These are phyloP conservation scores for Tuber melanosporum DNA, from an alignment of 495 filamentous ascomycete species.

Conservation along the genomic window DNA sequence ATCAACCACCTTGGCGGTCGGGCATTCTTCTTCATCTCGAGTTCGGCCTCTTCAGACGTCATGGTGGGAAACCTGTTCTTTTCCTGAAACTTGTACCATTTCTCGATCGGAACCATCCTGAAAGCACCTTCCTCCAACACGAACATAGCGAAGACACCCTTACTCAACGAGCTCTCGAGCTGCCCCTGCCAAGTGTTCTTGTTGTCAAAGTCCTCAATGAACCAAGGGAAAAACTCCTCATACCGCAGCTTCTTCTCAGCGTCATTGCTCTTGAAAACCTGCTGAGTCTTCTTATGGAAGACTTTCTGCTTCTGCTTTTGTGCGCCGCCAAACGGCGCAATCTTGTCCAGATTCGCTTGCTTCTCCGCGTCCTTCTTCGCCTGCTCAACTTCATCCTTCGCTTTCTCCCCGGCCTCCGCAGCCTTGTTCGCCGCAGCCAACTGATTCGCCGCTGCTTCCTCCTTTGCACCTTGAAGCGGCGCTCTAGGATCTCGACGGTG, in stretches of 20 bases:
- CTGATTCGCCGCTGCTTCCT: constrained; percentile 47
- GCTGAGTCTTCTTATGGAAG: constrained; percentile 71
- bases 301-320: constrained; percentile 56
- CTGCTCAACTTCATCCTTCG: constrained; percentile 61
- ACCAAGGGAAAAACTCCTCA: constrained; percentile 93
- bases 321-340: constrained; percentile 64
- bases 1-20: constrained; percentile 75
- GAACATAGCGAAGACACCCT: constrained; percentile 66
- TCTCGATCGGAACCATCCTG: constrained; percentile 82
- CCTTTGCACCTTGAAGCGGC: constrained; percentile 53
- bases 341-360: constrained; percentile 76
- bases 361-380: constrained; percentile 74
- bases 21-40: constrained; percentile 64
- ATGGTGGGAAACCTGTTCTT: constrained; percentile 76
- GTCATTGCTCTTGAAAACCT: constrained; percentile 58
- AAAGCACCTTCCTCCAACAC: constrained; percentile 61
- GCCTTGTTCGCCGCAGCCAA: constrained; percentile 48
- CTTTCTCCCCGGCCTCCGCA: constrained; percentile 55
- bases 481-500: constrained; percentile 84
- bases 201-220: constrained; percentile 90
- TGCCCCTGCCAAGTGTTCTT: constrained; percentile 88
- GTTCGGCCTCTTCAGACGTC: constrained; percentile 79
- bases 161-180: constrained; percentile 77
- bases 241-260: constrained; percentile 82
- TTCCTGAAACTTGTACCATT: constrained; percentile 85